phyloP scores from a whole-genome alignment of 1,284 basidiomycete genomes.

The Cyathus olla region DNA sequence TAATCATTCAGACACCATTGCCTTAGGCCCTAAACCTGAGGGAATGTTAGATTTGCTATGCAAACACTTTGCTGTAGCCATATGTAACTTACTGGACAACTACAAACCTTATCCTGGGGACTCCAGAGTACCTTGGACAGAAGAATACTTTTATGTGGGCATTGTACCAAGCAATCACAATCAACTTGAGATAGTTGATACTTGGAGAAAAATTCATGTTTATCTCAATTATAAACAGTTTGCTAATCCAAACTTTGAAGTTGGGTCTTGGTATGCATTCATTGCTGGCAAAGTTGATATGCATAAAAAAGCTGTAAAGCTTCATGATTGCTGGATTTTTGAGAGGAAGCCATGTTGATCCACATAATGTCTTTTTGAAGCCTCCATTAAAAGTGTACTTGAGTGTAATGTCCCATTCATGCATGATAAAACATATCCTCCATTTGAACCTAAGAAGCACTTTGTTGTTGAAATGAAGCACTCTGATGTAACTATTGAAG shows the following conservation, averaged over 20 bases:
- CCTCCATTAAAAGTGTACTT: constrained; percentile 16
- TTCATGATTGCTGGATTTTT: too few species aligned
- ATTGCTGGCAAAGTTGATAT: not conserved
- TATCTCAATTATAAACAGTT: not conserved
- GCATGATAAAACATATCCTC: constrained; percentile 40
- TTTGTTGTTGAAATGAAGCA: not conserved
- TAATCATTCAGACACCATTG: too few species aligned
- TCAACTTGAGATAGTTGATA: not conserved
- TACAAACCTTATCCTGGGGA: not conserved
- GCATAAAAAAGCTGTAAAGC: not conserved
- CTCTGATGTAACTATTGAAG: not conserved
- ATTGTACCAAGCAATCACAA: not conserved
- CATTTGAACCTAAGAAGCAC: constrained; percentile 12
- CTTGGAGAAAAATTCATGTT: not conserved
- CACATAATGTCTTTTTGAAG: not conserved
- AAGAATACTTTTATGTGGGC: not conserved
- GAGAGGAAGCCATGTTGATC: not conserved
- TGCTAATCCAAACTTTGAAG: not conserved
- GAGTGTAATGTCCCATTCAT: constrained; percentile 40
- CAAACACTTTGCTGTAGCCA: not conserved
- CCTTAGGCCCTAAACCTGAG: too few species aligned
- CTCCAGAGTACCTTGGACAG: not conserved
- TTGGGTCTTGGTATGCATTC: not conserved
- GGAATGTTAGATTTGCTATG: too few species aligned
- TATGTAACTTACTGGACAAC: not conserved